phyloP scores from a whole-genome alignment of 805 yeast species.

The Barnettozyma pratensis region DNA sequence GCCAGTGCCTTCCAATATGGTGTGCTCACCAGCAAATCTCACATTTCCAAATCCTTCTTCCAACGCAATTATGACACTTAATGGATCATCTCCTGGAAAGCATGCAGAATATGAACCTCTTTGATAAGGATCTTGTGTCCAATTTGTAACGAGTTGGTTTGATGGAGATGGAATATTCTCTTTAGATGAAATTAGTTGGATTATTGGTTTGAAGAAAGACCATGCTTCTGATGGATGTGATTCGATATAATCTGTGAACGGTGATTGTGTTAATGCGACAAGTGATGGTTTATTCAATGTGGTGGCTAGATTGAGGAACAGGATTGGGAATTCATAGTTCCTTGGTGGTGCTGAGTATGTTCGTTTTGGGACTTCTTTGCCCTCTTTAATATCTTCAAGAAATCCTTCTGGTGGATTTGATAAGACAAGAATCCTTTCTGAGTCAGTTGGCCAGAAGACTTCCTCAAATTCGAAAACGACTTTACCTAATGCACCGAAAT shows the following conservation, averaged over 20 bases:
- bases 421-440: conserved; percentile 45
- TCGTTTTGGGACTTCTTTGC: neutral
- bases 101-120: conserved; percentile 82
- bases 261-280: conserved; percentile 65
- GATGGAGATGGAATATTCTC: conserved; percentile 31
- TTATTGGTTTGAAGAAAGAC: conserved; percentile 48
- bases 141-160: conserved; percentile 49
- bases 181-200: conserved; percentile 8
- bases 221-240: conserved; percentile 47
- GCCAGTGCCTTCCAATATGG: conserved; percentile 81
- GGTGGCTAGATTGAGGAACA: conserved; percentile 54
- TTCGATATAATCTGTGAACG: conserved; percentile 59
- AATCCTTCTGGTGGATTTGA: conserved; percentile 31
- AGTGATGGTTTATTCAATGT: conserved; percentile 48
- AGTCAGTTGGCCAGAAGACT: conserved; percentile 53
- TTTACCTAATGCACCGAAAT: conserved; percentile 70
- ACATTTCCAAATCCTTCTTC: conserved; percentile 52
- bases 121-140: conserved; percentile 78
- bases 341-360: conserved; percentile 24
- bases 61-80: conserved; percentile 55
- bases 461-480: conserved; percentile 61
- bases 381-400: conserved; percentile 9
- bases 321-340: conserved; percentile 56
- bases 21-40: conserved; percentile 90
- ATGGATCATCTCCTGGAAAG: conserved; percentile 63